Percentiles rank a stretch among this genome's conserved stretches.
These are phyloP conservation scores for Oryza australiensis DNA, from an alignment of 176 grass and related monocot species.

Conservation along the genomic window DNA sequence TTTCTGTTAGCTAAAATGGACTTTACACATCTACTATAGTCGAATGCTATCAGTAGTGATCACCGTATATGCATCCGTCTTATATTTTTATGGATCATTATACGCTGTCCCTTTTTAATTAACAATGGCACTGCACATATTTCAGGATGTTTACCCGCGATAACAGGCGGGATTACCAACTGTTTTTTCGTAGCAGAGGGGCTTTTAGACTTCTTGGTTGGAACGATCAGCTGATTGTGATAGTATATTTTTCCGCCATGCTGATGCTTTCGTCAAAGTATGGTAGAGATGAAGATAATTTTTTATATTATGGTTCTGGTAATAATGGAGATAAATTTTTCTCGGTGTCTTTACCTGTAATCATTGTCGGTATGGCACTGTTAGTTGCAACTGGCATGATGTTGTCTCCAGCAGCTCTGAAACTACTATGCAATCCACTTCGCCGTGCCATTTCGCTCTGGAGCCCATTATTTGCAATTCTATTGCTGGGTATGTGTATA, in stretches of 20 bases:
- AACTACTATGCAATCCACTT: background rate
- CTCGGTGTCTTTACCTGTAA: background rate
- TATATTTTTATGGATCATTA: background rate
- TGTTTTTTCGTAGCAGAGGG: background rate
- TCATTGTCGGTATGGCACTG: background rate
- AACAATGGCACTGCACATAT: background rate
- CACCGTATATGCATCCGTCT: no score
- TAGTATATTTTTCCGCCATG: background rate
- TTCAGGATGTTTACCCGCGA: slow-evolving; percentile 14
- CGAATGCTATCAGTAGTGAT: no score
- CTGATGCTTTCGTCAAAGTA: background rate
- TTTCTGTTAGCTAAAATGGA: no score
- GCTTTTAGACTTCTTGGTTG: background rate
- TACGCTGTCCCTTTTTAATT: background rate
- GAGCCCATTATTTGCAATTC: background rate
- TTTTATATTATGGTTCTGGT: no score
- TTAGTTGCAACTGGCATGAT: background rate
- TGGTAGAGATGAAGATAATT: no score
- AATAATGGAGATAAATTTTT: no score
- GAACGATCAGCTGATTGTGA: background rate
- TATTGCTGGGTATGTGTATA: background rate
- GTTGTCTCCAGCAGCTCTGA: background rate
- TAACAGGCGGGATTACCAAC: slow-evolving; percentile 13
- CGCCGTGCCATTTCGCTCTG: background rate
- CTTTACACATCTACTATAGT: no score